Percentiles rank a stretch among this genome's conserved stretches.
Evolutionary conservation across 805 yeast genomes (phyloP).

Genomic region (Candida manassasensis): DNA sequence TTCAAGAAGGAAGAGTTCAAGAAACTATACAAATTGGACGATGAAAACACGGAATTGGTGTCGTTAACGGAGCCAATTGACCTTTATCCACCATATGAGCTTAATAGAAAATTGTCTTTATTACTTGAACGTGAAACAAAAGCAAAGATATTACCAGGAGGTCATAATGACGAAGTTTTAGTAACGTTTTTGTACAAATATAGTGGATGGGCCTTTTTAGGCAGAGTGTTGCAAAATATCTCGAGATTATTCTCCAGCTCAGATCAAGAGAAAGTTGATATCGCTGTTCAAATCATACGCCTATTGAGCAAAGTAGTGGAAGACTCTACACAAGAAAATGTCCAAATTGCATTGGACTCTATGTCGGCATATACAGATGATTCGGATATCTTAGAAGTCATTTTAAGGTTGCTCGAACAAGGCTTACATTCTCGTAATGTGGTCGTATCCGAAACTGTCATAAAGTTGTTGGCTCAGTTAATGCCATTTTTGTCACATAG

Average conservation of each 20-base stretch:
- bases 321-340: conserved; percentile 29
- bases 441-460: conserved; percentile 38
- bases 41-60: conserved; percentile 49
- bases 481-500: conserved; percentile 51
- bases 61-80: conserved; percentile 44
- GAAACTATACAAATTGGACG: conserved; percentile 43
- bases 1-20: conserved; percentile 37
- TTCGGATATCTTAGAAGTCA: conserved; percentile 56
- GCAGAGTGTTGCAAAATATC: conserved; percentile 68
- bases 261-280: conserved; percentile 33
- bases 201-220: conserved; percentile 85
- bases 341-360: conserved; percentile 28
- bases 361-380: conserved; percentile 48
- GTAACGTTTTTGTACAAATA: conserved; percentile 69
- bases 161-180: conserved; percentile 26
- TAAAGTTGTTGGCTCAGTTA: conserved; percentile 47
- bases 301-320: conserved; percentile 45
- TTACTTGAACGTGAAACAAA: conserved; percentile 48
- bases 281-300: conserved; percentile 46
- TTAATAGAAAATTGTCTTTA: conserved; percentile 42
- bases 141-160: conserved; percentile 64
- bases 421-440: conserved; percentile 54
- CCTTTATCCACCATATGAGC: conserved; percentile 55
- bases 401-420: conserved; percentile 65
- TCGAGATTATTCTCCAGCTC: conserved; percentile 35